These are phyloP conservation scores for Xylaria bambusicola DNA, from an alignment of 495 filamentous ascomycete genomes.

Conservation along the genomic window DNA sequence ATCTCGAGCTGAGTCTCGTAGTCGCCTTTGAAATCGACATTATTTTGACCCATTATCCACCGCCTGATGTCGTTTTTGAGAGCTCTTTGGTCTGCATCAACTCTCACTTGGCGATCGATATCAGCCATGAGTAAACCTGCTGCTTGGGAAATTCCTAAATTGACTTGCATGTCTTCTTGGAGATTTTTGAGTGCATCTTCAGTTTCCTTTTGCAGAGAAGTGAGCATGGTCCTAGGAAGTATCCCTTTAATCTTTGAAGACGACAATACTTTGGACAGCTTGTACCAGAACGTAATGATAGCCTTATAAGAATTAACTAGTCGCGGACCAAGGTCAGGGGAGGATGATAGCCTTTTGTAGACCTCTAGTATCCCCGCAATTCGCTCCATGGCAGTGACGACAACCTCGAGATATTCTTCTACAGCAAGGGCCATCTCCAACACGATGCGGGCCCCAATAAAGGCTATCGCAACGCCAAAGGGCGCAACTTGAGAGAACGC, in stretches of 20 bases:
- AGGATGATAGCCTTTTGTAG: conserved; percentile 15
- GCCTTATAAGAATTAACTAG: conserved; percentile 18
- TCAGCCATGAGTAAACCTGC: conserved; percentile 2
- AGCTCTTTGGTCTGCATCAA: conserved; percentile 16
- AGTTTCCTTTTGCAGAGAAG: conserved; percentile 17
- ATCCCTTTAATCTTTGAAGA: conserved; percentile 5
- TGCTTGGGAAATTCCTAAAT: conserved; percentile 17
- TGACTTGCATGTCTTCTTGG: conserved; percentile 19
- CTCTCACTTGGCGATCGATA: conserved; percentile 20
- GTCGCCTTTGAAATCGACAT: conserved; percentile 26
- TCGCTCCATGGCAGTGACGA: conserved; percentile 13
- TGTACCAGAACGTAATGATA: conserved; percentile 19
- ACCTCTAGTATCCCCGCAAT: conserved; percentile 11
- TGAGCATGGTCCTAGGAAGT: conserved; percentile 8
- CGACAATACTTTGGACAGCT: conserved; percentile 17
- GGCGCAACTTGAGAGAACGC: conserved; percentile 12
- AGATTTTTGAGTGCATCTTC: conserved; percentile 14
- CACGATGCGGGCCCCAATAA: conserved; percentile 18
- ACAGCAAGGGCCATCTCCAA: conserved; percentile 16
- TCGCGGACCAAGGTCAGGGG: conserved; percentile 10
- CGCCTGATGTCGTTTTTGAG: conserved; percentile 19
- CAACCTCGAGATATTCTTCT: conserved; percentile 19
- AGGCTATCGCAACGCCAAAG: conserved; percentile 16
- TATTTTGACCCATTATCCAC: conserved; percentile 28
- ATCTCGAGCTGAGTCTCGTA: conserved; percentile 22